A percentile compares a stretch with the other conserved stretches of the same genome.
Conservation (phyloP, 495 filamentous ascomycete genomes). For the Parathielavia appendiculata region DNA sequence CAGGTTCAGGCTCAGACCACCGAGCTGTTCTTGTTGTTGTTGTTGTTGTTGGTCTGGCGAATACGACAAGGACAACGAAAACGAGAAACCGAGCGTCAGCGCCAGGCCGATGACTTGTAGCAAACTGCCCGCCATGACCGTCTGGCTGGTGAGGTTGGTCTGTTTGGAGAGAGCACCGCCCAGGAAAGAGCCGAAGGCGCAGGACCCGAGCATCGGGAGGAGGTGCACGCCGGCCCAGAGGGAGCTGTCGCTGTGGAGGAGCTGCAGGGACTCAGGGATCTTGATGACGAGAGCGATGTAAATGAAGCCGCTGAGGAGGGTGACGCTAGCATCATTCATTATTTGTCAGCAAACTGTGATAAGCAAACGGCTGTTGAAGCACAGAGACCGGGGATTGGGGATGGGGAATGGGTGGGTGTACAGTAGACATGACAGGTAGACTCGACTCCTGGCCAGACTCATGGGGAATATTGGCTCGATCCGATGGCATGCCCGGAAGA, state of each 20-base stretch:
- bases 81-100: conserved; percentile 36
- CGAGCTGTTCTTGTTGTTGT: too few species aligned
- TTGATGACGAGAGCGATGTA: conserved; percentile 54
- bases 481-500: conserved; percentile 26
- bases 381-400: conserved; percentile 31
- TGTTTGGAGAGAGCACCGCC: conserved; percentile 43
- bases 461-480: conserved; percentile 43
- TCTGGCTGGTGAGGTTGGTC: conserved; percentile 46
- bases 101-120: conserved; percentile 51
- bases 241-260: conserved; percentile 47
- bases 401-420: conserved; percentile 29
- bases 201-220: conserved; percentile 50
- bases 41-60: too few species aligned
- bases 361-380: too few species aligned
- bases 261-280: conserved; percentile 57
- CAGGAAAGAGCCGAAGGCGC: conserved; percentile 48
- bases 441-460: conserved; percentile 34
- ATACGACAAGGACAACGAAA: background rate
- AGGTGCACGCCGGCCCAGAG: conserved; percentile 53
- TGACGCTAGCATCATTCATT: conserved; percentile 26
- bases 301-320: conserved; percentile 51
- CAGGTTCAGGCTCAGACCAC: conserved; percentile 24
- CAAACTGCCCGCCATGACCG: conserved; percentile 43
- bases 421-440: conserved; percentile 41
- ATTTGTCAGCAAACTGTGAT: too few species aligned